Percentiles rank a stretch among this genome's conserved stretches.
phyloP scores from a whole-genome alignment of 192 early-diverging fungal species.

The Haplosporangium gracile region DNA sequence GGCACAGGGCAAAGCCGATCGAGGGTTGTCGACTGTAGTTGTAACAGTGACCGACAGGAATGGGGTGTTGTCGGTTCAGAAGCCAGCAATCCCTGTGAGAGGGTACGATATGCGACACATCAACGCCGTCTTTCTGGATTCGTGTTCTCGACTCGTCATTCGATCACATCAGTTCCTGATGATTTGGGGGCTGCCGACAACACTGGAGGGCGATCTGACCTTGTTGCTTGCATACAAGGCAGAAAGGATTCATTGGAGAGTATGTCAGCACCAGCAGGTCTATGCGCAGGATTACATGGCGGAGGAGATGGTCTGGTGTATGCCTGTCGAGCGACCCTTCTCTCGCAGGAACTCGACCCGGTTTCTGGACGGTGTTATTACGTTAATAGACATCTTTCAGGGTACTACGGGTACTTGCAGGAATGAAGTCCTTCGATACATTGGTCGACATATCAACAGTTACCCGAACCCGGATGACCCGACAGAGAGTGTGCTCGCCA shows the following conservation, averaged over 20 bases:
- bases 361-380: constrained; percentile 2
- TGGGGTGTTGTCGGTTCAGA: neutral
- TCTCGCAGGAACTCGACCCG: neutral
- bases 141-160: constrained; percentile 1
- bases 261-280: neutral
- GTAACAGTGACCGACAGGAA: neutral
- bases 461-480: constrained; percentile 1
- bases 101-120: neutral
- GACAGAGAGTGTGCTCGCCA: constrained; percentile 1
- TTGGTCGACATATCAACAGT: neutral
- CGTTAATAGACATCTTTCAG: neutral
- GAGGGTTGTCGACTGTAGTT: neutral
- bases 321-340: constrained; percentile 5
- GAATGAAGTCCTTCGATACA: constrained; percentile 5
- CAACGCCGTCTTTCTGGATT: neutral
- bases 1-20: neutral
- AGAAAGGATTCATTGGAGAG: neutral
- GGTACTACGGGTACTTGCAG: neutral
- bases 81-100: neutral
- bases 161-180: neutral
- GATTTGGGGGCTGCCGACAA: neutral
- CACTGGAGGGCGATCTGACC: neutral
- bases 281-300: neutral
- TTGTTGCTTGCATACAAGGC: neutral
- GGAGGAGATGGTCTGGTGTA: neutral